Conservation (phyloP, 805 yeast genomes). For the Ogataea trehaloabstinens region DNA sequence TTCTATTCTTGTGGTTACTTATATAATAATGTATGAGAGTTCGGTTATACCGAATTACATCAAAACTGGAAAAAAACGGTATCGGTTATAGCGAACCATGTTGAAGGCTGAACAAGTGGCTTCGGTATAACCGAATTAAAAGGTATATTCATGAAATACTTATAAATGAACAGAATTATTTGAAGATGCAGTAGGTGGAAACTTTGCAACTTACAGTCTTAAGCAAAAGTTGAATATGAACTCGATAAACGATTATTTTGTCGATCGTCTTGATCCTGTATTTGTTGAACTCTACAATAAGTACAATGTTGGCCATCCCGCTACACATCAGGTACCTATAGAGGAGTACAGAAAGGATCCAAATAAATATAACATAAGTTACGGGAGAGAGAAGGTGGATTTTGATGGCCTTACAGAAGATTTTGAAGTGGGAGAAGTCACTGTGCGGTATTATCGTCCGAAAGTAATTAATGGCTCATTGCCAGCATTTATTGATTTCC, state of each 20-base stretch:
- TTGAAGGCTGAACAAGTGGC: no score
- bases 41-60: no score
- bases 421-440: neutral
- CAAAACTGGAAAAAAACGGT: no score
- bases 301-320: neutral
- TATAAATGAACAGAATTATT: no score
- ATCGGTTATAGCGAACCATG: no score
- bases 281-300: neutral
- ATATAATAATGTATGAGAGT: no score
- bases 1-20: no score
- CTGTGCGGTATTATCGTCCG: neutral
- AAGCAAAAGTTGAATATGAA: no score
- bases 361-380: neutral
- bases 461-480: neutral
- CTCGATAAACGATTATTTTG: neutral
- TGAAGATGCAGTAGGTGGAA: no score
- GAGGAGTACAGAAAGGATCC: neutral
- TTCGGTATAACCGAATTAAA: no score
- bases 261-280: neutral
- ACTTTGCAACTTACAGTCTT: no score
- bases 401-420: neutral
- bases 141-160: no score
- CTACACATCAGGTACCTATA: neutral
- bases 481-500: neutral
- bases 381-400: neutral